These are phyloP conservation scores for Chlamydomonas incerta DNA, from an alignment of 139 green algal genomes.

Conservation along the genomic window DNA sequence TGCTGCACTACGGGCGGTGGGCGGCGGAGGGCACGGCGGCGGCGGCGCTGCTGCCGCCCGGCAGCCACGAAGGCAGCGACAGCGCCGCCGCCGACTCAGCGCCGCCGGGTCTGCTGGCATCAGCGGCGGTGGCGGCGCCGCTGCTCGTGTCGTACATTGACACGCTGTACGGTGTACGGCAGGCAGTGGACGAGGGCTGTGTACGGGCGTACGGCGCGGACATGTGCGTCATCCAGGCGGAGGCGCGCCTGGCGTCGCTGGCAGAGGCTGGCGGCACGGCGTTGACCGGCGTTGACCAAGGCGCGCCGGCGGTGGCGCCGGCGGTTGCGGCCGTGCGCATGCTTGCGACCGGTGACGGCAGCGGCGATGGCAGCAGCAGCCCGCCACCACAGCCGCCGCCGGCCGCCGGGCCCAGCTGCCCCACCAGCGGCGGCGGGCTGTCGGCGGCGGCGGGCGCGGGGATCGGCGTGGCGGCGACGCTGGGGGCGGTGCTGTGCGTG, in stretches of 20 bases:
- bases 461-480: conserved; percentile 6
- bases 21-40: too few species aligned
- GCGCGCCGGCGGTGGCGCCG: too few species aligned
- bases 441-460: not conserved
- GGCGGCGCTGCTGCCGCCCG: too few species aligned
- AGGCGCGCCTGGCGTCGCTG: not conserved
- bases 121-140: not conserved
- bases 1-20: too few species aligned
- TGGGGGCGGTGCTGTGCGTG: not conserved
- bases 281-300: too few species aligned
- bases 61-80: too few species aligned
- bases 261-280: not conserved
- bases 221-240: not conserved
- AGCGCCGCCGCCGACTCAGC: not conserved
- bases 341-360: too few species aligned
- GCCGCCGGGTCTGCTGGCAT: not conserved
- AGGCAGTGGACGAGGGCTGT: not conserved
- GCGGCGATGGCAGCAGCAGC: too few species aligned
- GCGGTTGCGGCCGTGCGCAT: too few species aligned
- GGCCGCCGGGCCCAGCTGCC: too few species aligned
- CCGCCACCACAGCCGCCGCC: not conserved
- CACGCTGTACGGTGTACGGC: conserved; percentile 14
- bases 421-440: not conserved
- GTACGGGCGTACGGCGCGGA: conserved; percentile 1
- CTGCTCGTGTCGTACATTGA: not conserved